phyloP scores from a whole-genome alignment of 768 basidiomycete species.

The Tubosaeta sp. region DNA sequence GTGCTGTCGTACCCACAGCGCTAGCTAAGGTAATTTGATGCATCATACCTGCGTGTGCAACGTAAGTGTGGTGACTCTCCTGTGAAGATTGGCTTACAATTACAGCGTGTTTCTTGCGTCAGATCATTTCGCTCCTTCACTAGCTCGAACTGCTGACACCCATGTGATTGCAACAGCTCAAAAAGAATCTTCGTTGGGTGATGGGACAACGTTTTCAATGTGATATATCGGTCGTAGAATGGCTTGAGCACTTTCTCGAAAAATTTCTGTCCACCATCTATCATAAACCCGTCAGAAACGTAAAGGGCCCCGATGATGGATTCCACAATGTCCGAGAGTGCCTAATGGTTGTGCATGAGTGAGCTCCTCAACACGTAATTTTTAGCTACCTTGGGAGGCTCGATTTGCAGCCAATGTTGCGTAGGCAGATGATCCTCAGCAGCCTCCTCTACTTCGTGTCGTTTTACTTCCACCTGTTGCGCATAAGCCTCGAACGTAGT shows the following conservation, averaged over 20 bases:
- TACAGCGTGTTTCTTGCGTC: constrained; percentile 40
- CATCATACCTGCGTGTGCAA: constrained; percentile 49
- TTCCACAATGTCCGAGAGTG: constrained; percentile 76
- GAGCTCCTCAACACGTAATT: constrained; percentile 1
- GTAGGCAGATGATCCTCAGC: constrained; percentile 50
- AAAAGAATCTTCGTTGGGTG: constrained; percentile 76
- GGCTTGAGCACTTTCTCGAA: constrained; percentile 69
- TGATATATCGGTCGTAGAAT: constrained; percentile 75
- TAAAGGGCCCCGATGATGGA: constrained; percentile 76
- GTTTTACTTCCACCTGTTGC: constrained; percentile 41
- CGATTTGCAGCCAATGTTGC: constrained; percentile 76
- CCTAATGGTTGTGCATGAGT: constrained; percentile 37
- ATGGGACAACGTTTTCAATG: constrained; percentile 64
- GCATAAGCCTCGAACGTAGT: constrained; percentile 52
- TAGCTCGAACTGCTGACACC: constrained; percentile 64
- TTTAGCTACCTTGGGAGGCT: constrained; percentile 66
- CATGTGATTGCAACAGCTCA: constrained; percentile 67
- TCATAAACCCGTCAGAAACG: constrained; percentile 68
- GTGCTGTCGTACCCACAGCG: constrained; percentile 46
- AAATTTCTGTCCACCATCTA: constrained; percentile 55
- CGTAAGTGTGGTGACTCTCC: constrained; percentile 15
- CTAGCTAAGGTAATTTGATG: constrained; percentile 63
- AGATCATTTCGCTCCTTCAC: constrained; percentile 43
- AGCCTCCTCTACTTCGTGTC: constrained; percentile 46
- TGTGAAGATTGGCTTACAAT: constrained; percentile 39